These are phyloP conservation scores for Aspergillus bombycis DNA, from an alignment of 2,329 filamentous ascomycete species.

Conservation along the genomic window DNA sequence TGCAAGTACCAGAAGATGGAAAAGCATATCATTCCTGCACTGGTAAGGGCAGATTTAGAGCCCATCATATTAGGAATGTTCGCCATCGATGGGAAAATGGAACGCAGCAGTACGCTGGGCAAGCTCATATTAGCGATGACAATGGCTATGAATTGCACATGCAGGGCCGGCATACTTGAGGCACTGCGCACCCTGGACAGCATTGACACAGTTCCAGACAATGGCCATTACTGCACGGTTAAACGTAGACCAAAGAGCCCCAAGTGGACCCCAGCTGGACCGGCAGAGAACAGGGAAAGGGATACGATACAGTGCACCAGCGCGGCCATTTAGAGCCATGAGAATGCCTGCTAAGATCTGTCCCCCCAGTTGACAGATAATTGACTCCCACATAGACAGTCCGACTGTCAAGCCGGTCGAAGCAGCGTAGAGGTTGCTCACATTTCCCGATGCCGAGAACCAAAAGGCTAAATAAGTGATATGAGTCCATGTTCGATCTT, in stretches of 20 bases:
- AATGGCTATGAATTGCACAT: not conserved
- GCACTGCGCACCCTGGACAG: constrained; percentile 42
- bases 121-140: not conserved
- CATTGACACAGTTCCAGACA: constrained; percentile 51
- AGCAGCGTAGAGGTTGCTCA: constrained; percentile 45
- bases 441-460: constrained; percentile 45
- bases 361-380: constrained; percentile 47
- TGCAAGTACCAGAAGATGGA: constrained; percentile 41
- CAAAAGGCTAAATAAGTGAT: constrained; percentile 49
- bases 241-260: constrained; percentile 47
- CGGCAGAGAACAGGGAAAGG: constrained; percentile 48
- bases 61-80: constrained; percentile 46
- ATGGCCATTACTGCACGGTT: constrained; percentile 49
- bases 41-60: constrained; percentile 43
- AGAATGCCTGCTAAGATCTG: constrained; percentile 37
- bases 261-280: constrained; percentile 49
- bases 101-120: constrained; percentile 43
- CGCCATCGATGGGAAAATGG: constrained; percentile 47
- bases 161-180: constrained; percentile 28
- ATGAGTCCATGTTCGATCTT: constrained; percentile 47
- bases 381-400: constrained; percentile 54
- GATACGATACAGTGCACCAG: constrained; percentile 50
- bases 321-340: constrained; percentile 49
- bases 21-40: constrained; percentile 48
- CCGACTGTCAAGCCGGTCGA: constrained; percentile 47